Conservation (phyloP, 768 basidiomycete genomes). For the Boletus tylopilopsis region DNA sequence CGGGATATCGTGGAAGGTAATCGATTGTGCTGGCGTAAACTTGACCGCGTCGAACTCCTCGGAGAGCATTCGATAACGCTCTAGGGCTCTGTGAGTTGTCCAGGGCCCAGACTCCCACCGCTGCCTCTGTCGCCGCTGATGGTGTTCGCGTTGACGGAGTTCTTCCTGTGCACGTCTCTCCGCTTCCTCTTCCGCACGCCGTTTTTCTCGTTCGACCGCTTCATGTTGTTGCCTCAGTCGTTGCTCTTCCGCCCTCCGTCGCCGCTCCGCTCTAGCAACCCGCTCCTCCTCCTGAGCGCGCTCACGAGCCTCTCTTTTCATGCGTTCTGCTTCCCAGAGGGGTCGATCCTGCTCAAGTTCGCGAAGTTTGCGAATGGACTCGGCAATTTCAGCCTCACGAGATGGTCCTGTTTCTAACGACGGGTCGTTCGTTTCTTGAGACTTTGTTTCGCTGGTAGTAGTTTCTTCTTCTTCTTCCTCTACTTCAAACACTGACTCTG, state of each 20-base stretch:
- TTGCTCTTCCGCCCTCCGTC: constrained; percentile 31
- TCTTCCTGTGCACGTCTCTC: constrained; percentile 31
- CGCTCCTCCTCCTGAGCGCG: constrained; percentile 40
- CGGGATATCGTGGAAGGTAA: constrained; percentile 62
- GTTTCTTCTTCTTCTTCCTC: constrained; percentile 10
- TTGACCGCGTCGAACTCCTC: constrained; percentile 62
- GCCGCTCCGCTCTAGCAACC: constrained; percentile 33
- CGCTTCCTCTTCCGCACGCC: constrained; percentile 23
- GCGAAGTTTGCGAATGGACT: constrained; percentile 63
- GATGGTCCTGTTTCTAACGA: constrained; percentile 34
- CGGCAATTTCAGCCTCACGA: constrained; percentile 46
- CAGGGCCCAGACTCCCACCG: constrained; percentile 59
- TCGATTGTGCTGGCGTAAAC: constrained; percentile 48
- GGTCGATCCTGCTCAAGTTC: constrained; percentile 64
- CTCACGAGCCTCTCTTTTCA: constrained; percentile 42
- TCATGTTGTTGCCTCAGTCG: constrained; percentile 23
- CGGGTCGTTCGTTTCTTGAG: not conserved
- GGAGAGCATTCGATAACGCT: constrained; percentile 58
- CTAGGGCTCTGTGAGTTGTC: constrained; percentile 63
- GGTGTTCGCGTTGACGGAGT: constrained; percentile 37
- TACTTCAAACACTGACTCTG: constrained; percentile 10
- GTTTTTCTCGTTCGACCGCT: constrained; percentile 23
- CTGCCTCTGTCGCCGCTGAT: constrained; percentile 45
- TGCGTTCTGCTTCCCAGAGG: constrained; percentile 55
- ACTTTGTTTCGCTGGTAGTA: constrained; percentile 2